Percentiles rank a stretch among this genome's conserved stretches.
phyloP scores from a whole-genome alignment of 371 early-diverging fungal genomes.

The Apophysomyces trapeziformis region DNA sequence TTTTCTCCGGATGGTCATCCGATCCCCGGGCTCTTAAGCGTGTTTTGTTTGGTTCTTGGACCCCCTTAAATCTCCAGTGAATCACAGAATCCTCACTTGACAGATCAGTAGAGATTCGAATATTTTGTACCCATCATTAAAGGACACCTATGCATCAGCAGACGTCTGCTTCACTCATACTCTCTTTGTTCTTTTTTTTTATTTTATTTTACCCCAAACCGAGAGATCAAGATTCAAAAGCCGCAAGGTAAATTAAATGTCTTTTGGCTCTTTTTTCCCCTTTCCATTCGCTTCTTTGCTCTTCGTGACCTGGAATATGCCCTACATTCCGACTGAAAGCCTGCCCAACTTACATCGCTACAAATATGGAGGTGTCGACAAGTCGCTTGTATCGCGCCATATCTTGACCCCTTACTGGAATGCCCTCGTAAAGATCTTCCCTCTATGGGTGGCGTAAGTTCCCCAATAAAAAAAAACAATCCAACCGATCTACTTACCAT shows the following conservation, averaged over 20 bases:
- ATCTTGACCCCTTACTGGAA: constrained; percentile 93
- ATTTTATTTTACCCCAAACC: too few species aligned
- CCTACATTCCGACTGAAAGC: constrained; percentile 41
- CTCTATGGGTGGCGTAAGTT: constrained; percentile 88
- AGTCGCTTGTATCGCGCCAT: constrained; percentile 87
- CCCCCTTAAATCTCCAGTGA: not conserved
- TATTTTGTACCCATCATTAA: too few species aligned
- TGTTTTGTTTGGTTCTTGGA: not conserved
- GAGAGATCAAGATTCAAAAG: not conserved
- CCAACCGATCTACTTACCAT: not conserved
- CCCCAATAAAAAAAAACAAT: too few species aligned
- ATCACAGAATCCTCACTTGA: not conserved
- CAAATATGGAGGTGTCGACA: constrained; percentile 85
- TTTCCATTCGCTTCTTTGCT: not conserved
- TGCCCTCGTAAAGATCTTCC: constrained; percentile 84
- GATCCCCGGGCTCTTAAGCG: not conserved
- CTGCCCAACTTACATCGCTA: constrained; percentile 74
- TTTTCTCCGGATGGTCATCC: constrained; percentile 10
- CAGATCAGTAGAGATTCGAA: not conserved
- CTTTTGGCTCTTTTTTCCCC: constrained; percentile 1
- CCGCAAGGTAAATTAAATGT: not conserved
- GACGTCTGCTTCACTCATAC: too few species aligned
- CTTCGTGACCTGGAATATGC: constrained; percentile 17
- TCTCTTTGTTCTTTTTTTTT: too few species aligned
- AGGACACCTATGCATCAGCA: too few species aligned